Percentiles rank a stretch among this genome's conserved stretches.
phyloP scores from a whole-genome alignment of 352 stramenopile genomes.

The Phytophthora podocarpi region DNA sequence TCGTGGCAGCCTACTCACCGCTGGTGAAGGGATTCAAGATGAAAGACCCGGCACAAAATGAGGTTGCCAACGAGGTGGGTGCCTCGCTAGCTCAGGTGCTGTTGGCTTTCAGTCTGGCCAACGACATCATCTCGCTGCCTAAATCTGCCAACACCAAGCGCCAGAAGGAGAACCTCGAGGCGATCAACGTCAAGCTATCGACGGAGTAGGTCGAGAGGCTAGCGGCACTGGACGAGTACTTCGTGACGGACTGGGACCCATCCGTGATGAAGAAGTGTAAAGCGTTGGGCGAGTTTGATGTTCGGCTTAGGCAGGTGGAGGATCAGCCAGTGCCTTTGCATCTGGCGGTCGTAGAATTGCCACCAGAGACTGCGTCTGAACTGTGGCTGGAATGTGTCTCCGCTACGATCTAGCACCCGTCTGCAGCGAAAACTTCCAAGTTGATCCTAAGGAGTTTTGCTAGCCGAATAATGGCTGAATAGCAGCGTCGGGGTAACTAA shows the following conservation, averaged over 20 bases:
- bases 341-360: too few species aligned
- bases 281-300: too few species aligned
- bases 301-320: too few species aligned
- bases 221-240: conserved; percentile 51
- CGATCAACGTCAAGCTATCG: conserved; percentile 40
- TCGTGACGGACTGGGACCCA: conserved; percentile 58
- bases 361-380: neutral
- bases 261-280: conserved; percentile 45
- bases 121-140: conserved; percentile 60
- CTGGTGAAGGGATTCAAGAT: conserved; percentile 52
- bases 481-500: too few species aligned
- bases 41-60: conserved; percentile 34
- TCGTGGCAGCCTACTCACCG: conserved; percentile 67
- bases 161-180: conserved; percentile 62
- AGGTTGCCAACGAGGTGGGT: conserved; percentile 43
- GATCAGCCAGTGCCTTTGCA: too few species aligned
- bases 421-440: too few species aligned
- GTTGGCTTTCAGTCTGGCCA: conserved; percentile 57
- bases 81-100: conserved; percentile 56
- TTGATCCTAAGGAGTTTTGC: too few species aligned
- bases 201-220: conserved; percentile 41
- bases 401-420: too few species aligned
- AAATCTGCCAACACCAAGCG: conserved; percentile 58
- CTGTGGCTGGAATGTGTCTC: conserved; percentile 5
- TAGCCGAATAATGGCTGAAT: too few species aligned